phyloP scores from a whole-genome alignment of 75 land plant genomes.

The Chamaecyparis obtusa region DNA sequence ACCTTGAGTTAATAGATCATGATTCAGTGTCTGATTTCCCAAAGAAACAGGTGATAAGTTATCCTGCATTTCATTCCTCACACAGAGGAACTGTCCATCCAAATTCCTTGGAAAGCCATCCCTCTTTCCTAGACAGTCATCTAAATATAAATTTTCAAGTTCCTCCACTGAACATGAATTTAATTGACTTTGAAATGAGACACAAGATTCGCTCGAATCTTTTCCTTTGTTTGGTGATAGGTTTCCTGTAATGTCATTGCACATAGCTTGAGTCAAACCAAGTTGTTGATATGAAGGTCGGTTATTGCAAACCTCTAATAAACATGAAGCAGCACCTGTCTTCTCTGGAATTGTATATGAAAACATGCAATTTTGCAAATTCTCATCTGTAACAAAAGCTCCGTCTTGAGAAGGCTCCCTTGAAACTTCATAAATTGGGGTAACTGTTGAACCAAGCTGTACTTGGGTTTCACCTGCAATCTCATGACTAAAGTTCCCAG shows the following conservation, averaged over 20 bases:
- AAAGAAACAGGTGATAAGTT: neutral
- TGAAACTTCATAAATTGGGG: neutral
- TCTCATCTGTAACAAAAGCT: neutral
- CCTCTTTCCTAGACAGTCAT: neutral
- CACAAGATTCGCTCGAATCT: neutral
- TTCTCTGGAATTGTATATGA: neutral
- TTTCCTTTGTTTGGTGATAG: neutral
- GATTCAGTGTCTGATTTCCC: neutral
- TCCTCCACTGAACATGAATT: neutral
- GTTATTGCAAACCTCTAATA: neutral
- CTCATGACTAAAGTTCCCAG: neutral
- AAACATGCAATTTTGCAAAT: constrained; percentile 4
- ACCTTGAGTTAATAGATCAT: neutral
- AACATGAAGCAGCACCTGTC: neutral
- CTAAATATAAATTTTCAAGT: neutral
- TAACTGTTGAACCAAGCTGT: neutral
- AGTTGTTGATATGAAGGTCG: neutral
- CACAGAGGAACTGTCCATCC: neutral
- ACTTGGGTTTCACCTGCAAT: neutral
- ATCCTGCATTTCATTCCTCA: neutral
- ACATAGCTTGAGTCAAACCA: neutral
- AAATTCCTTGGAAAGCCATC: neutral
- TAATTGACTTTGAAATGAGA: neutral
- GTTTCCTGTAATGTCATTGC: neutral
- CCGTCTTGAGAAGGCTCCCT: neutral